Percentiles rank a stretch among this genome's conserved stretches.
These are phyloP conservation scores for Pyrrhoderma noxium DNA, from an alignment of 1,284 basidiomycete species.

Conservation along the genomic window DNA sequence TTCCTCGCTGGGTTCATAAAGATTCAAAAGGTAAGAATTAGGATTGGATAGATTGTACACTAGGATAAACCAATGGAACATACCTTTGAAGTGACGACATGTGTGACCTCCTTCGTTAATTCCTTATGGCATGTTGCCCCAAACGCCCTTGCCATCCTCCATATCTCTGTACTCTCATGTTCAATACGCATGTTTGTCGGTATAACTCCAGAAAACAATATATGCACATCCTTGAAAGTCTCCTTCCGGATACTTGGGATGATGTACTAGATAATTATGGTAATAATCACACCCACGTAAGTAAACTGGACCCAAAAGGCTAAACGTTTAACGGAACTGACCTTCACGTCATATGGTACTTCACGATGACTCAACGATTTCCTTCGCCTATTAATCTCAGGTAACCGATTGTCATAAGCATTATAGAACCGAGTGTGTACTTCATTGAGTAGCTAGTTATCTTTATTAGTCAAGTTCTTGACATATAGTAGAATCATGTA, in stretches of 20 bases:
- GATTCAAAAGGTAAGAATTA: not conserved
- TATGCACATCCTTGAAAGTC: slow-evolving; percentile 69
- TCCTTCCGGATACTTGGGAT: slow-evolving; percentile 75
- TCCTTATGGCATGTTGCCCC: slow-evolving; percentile 78
- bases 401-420: slow-evolving; percentile 45
- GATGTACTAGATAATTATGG: slow-evolving; percentile 47
- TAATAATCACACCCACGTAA: no score
- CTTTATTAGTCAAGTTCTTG: slow-evolving; percentile 10
- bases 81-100: slow-evolving; percentile 86
- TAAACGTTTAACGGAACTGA: slow-evolving; percentile 24
- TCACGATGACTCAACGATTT: slow-evolving; percentile 26
- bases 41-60: slow-evolving; percentile 11
- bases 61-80: slow-evolving; percentile 2
- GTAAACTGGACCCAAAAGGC: no score
- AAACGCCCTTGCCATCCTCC: slow-evolving; percentile 83
- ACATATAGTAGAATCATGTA: slow-evolving; percentile 21
- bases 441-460: slow-evolving; percentile 59
- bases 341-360: slow-evolving; percentile 23
- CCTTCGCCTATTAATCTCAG: slow-evolving; percentile 30
- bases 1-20: slow-evolving; percentile 53
- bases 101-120: slow-evolving; percentile 67
- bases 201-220: slow-evolving; percentile 92
- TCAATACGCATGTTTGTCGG: slow-evolving; percentile 61
- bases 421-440: slow-evolving; percentile 74
- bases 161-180: slow-evolving; percentile 80